These are phyloP conservation scores for Kondoa subrosea DNA, from an alignment of 768 basidiomycete species.

Conservation along the genomic window DNA sequence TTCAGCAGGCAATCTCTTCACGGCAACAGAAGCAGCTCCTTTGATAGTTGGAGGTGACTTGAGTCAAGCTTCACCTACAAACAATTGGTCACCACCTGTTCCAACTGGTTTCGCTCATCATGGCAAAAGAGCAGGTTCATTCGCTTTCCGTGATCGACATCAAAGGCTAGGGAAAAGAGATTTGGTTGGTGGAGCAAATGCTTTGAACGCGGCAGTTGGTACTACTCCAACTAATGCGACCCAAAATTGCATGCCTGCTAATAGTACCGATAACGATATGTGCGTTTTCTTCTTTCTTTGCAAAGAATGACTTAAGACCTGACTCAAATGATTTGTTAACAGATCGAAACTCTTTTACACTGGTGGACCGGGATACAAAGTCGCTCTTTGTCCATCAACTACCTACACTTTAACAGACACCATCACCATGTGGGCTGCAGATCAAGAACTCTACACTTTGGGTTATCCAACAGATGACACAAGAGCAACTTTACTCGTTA, in stretches of 20 bases:
- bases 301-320: too few relatives aligned
- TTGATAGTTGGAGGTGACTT: too few relatives aligned
- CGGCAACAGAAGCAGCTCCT: neutral
- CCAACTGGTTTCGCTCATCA: neutral
- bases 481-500: constrained; percentile 24
- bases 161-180: too few relatives aligned
- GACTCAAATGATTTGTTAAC: too few relatives aligned
- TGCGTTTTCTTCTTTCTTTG: too few relatives aligned
- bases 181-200: too few relatives aligned
- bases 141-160: too few relatives aligned
- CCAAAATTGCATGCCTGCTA: constrained; percentile 22
- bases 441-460: constrained; percentile 28
- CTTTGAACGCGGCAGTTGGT: neutral
- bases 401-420: constrained; percentile 20
- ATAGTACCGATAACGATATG: constrained; percentile 20
- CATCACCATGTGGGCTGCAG: constrained; percentile 21
- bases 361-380: constrained; percentile 23
- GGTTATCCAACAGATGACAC: constrained; percentile 23
- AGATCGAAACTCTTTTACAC: constrained; percentile 22
- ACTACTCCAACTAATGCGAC: constrained; percentile 9
- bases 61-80: constrained; percentile 1
- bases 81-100: neutral
- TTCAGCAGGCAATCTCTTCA: neutral
- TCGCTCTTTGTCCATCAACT: constrained; percentile 26
- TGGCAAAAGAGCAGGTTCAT: neutral